Percentiles rank a stretch among this genome's conserved stretches.
These are phyloP conservation scores for Plasmodium berghei DNA, from an alignment of 169 alveolate species.

Conservation along the genomic window DNA sequence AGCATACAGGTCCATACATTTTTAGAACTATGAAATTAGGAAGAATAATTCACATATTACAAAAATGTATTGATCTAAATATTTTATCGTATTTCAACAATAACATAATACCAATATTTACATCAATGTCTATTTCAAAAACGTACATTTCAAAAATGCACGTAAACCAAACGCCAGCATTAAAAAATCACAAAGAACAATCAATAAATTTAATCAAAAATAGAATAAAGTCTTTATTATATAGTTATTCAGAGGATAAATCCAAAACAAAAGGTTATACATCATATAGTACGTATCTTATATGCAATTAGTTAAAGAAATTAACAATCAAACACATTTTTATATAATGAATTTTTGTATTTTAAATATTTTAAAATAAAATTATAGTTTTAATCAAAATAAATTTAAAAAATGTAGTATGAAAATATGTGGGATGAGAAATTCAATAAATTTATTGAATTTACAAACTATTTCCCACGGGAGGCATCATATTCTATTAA, in stretches of 20 bases:
- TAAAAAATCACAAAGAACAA: constrained; percentile 35
- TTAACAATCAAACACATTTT: too few relatives aligned
- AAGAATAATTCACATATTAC: constrained; percentile 79
- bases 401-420: too few relatives aligned
- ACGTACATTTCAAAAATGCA: constrained; percentile 54
- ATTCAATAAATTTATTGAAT: too few relatives aligned
- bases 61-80: constrained; percentile 78
- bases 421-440: too few relatives aligned
- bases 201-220: constrained; percentile 58
- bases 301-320: too few relatives aligned
- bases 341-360: too few relatives aligned
- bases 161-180: constrained; percentile 56
- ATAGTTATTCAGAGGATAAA: constrained; percentile 65
- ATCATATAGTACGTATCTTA: too few relatives aligned
- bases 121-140: constrained; percentile 74
- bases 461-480: too few relatives aligned
- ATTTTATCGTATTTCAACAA: constrained; percentile 79
- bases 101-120: constrained; percentile 80
- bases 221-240: constrained; percentile 36
- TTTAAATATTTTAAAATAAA: too few relatives aligned
- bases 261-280: constrained; percentile 58
- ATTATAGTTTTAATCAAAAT: too few relatives aligned
- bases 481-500: too few relatives aligned
- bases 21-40: constrained; percentile 81
- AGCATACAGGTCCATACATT: constrained; percentile 79